Evolutionary conservation across 2,329 filamentous ascomycete species (phyloP).

Genomic region (Colletotrichum eremochloae): DNA sequence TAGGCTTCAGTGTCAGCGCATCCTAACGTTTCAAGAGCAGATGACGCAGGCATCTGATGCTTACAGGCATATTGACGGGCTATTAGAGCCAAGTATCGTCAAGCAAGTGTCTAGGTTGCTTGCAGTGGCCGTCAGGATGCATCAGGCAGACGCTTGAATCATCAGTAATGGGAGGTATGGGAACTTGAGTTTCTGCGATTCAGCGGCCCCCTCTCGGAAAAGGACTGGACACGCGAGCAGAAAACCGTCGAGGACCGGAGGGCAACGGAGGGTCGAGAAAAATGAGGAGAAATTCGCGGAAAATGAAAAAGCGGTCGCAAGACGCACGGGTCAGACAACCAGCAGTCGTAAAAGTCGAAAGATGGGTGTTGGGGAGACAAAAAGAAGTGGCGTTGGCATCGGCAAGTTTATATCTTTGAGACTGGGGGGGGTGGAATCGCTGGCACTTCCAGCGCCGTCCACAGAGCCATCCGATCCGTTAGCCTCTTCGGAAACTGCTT

Average conservation of each 20-base stretch:
- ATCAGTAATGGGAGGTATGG: conserved; percentile 34
- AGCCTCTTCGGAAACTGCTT: conserved; percentile 24
- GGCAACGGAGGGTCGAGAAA: background rate
- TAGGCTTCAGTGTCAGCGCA: conserved; percentile 15
- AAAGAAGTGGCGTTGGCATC: conserved; percentile 40
- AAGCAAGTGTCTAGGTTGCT: conserved; percentile 42
- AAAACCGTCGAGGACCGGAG: background rate
- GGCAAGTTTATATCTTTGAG: conserved; percentile 43
- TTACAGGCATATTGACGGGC: conserved; percentile 43
- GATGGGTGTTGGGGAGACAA: conserved; percentile 23
- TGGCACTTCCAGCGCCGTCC: conserved; percentile 31
- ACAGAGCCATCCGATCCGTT: conserved; percentile 11
- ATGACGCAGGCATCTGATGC: conserved; percentile 9
- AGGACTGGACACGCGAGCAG: conserved; percentile 10
- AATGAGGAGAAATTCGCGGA: conserved; percentile 20
- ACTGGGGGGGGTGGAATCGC: conserved; percentile 39
- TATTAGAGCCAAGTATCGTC: conserved; percentile 37
- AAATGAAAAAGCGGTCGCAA: conserved; percentile 24
- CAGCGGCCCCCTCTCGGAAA: conserved; percentile 26
- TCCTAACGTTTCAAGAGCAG: conserved; percentile 2
- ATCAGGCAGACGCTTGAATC: conserved; percentile 41
- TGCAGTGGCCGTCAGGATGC: conserved; percentile 40
- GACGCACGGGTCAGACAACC: conserved; percentile 13
- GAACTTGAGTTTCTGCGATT: conserved; percentile 38
- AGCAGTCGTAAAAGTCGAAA: conserved; percentile 18